Evolutionary conservation across 768 basidiomycete genomes (phyloP), one percentile per base, ranked within the genome.

Genomic region (Tephrocybe sp.): DNA sequence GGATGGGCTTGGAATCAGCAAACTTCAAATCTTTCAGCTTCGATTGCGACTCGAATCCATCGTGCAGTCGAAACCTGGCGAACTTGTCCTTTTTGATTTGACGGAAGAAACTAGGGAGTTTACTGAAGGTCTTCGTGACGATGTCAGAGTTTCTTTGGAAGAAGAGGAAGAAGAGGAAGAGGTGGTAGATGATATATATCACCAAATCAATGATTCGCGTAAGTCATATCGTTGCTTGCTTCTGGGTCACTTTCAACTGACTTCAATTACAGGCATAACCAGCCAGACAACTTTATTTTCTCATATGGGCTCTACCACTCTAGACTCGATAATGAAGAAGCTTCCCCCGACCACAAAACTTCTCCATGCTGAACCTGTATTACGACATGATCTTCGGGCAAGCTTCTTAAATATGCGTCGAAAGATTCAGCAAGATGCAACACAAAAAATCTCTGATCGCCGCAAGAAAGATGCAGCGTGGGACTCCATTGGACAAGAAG

Each of bases 51-150:
- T 49, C 31, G 42, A 54, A 12, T 37, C 44, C 2, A 49, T 50
- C 7, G 2, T 49, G 19, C 44, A 54, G 26, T 42, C 38, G 19
- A 52, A 52, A 24, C 42, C 52, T 30, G 44, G 43, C 31, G 44
- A 54, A 11, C 34, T 24, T 2, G 19, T 50, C n/a, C 27, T 54
- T 7, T 54, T 54, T 36, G 53, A 47, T 2, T 28, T 43, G 2
- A 42, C 44, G 5, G 53, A 54, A 28, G 48, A 54, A 36, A 54
- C 48, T 6, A 40, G 53, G 22, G 53, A 54, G 16, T 54, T 54
- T 40, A 49, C 48, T 15, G 44, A 54, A 27, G 38, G 36, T 28
- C 26, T 54, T 2, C 43, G 53, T 1, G 32, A 54, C 7, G 44
- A 45, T 41, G 40, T 54, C n/a, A 22, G 3, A n/a, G 27, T 30